phyloP scores from a whole-genome alignment of 305 asterid genomes.

The Ilex paraguariensis region DNA sequence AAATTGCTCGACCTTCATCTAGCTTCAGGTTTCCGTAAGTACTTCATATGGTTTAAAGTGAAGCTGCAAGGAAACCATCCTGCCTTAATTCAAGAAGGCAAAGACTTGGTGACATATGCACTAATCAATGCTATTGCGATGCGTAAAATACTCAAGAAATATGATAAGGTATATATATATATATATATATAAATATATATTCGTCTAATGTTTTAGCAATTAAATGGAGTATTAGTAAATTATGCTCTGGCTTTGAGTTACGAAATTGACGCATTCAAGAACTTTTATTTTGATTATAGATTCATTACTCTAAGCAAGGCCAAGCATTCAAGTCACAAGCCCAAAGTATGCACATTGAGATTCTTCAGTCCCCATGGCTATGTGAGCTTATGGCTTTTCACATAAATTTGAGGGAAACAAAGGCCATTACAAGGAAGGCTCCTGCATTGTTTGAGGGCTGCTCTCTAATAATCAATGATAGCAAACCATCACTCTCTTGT shows the following conservation, averaged over 20 bases:
- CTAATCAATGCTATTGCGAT: constrained; percentile 77
- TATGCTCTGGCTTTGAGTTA: background rate
- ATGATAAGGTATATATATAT: constrained; percentile 53
- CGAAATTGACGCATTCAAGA: background rate
- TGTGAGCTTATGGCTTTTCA: constrained; percentile 92
- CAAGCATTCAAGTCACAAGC: constrained; percentile 88
- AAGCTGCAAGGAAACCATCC: constrained; percentile 49
- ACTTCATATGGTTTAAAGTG: constrained; percentile 55
- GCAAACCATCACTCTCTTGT: constrained; percentile 63
- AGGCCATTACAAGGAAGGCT: constrained; percentile 24
- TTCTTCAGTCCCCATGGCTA: constrained; percentile 97
- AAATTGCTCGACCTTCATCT: constrained; percentile 70
- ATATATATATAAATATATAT: too few relatives aligned
- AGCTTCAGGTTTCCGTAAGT: constrained; percentile 65
- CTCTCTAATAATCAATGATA: constrained; percentile 47
- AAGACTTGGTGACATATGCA: constrained; percentile 72
- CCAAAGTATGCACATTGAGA: constrained; percentile 73
- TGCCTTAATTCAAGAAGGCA: constrained; percentile 68
- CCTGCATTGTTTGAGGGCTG: constrained; percentile 60
- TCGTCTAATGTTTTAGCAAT: background rate
- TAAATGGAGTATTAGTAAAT: background rate
- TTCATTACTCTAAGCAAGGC: constrained; percentile 93
- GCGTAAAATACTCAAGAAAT: constrained; percentile 95
- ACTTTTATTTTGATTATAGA: constrained; percentile 25
- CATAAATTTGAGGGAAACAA: constrained; percentile 46